Evolutionary conservation across 139 green algal species (phyloP), one percentile per base, ranked within the genome.

Genomic region (Chlorella sp.): DNA sequence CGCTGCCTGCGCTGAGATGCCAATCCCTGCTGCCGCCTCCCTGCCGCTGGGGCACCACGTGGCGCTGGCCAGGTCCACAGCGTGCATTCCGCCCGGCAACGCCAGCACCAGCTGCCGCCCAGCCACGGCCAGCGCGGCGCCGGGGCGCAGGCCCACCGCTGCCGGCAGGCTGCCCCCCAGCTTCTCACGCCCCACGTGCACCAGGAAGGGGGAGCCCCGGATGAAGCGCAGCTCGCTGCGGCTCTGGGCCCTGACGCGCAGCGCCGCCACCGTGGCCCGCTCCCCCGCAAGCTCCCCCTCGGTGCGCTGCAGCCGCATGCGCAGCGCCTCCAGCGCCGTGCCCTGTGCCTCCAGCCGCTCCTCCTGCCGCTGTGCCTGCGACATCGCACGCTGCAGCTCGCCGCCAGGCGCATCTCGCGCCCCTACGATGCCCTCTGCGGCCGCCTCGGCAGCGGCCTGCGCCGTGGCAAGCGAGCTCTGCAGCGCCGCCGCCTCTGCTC

Each of bases 161-260:
- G 28, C 19, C 4, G 69, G 85, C 85, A 69, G 40, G 36, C 36
- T 18, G 0, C 85, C 85, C 21, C 28, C 32, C 85, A 88, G 69
- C 1, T 69, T 69, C 85, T 88, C 61, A 4, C 40, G 71, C 40
- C 26, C 19, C 18, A 88, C 42, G n/a, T 66, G 68, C 30, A 81
- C 40, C 69, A 88, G 40, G 66, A 76, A 88, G 36, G 85, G 85
- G 30, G 39, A 28, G 30, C 19, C 39, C 0, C 32, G 22, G 37
- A 86, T 37, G 48, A 86, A 90, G 60, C 77, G 86, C 61, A 90
- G 86, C 77, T 89, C 57, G 64, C 83, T 87, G 83, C 83, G 83
- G 36, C 57, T 42, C 24, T 78, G 61, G 26, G 30, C 83, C 60
- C 28, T 34, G 9, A 87, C 64, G 37, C 36, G 36, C 83, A 86